Evolutionary conservation across 495 filamentous ascomycete genomes (phyloP), one percentile per base, ranked within the genome.

Genomic region (Talaromyces wortmannii): DNA sequence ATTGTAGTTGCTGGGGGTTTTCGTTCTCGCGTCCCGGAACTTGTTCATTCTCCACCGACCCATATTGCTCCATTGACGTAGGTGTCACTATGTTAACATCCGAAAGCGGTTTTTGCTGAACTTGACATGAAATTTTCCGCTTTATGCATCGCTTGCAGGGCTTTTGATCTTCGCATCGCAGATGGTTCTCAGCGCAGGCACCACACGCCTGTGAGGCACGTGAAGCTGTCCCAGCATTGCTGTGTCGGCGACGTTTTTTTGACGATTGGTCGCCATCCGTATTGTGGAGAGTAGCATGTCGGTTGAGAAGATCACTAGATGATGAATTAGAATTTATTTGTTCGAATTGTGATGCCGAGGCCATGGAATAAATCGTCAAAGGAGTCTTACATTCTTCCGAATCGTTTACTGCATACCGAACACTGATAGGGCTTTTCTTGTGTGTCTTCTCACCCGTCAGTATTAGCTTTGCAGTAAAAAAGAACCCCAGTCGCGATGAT

Each of bases 171-270:
- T 80, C 79, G 52, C 78, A 82, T 57, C 80, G 81, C 7, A 82
- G 67, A 23, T 81, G 74, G 2, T 78, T 77, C 4, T 72, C 67
- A 23, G 80, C 78, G 58, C 80, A 80, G 4, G 72, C 59, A 29
- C 71, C 74, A 54, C 80, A 83, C 1, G 80, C 80, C 54, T 80
- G 80, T 5, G 76, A 77, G 8, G 81, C 78, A 3, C 80, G 78
- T 31, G 75, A 71, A 7, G 73, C 68, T n/a, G 73, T 77, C 12
- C 72, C 63, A 10, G 68, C 65, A 13, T 71, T 68, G 31, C 67
- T 69, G 55, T 69, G 67, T 31, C 77, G 72, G 48, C 74, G 73
- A 45, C 73, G 70, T 45, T 77, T 69, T n/a, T 64, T 58, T 33
- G 48, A 40, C 32, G 32, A 40, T 15, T 12, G 8, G 47, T 69